phyloP scores from a whole-genome alignment of 1,139 yeast species.

The Diutina pseudorugosa region DNA sequence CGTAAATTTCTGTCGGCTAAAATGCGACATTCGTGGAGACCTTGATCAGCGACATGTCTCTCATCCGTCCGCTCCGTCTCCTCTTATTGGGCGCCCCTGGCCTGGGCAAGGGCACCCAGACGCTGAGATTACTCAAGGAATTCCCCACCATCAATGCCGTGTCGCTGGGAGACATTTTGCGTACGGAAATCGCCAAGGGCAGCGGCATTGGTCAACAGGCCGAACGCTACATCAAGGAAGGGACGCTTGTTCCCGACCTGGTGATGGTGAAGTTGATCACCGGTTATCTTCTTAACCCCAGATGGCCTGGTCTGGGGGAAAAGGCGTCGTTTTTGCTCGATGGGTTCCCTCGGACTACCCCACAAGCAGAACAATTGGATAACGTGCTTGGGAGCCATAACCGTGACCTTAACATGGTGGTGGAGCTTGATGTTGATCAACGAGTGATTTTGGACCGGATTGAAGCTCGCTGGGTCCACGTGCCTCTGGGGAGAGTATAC shows the following conservation, averaged over 20 bases:
- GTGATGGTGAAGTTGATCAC: constrained; percentile 52
- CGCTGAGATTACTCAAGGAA: constrained; percentile 45
- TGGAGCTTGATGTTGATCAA: constrained; percentile 77
- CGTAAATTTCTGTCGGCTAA: neutral
- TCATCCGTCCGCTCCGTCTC: constrained; percentile 42
- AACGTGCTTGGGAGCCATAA: constrained; percentile 24
- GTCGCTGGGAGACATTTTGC: constrained; percentile 75
- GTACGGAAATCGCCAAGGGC: constrained; percentile 48
- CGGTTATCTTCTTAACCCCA: constrained; percentile 32
- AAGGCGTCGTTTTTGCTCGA: constrained; percentile 63
- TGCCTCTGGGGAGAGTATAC: constrained; percentile 76
- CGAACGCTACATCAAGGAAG: constrained; percentile 40
- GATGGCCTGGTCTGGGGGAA: constrained; percentile 6
- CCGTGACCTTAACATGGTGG: constrained; percentile 54
- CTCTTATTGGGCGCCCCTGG: constrained; percentile 89
- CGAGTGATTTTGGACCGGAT: constrained; percentile 68
- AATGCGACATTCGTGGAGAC: constrained; percentile 5
- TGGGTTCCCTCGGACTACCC: constrained; percentile 78
- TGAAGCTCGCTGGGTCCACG: constrained; percentile 77
- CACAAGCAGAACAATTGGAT: constrained; percentile 57
- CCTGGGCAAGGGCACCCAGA: constrained; percentile 87
- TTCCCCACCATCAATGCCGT: constrained; percentile 43
- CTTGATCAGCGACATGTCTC: neutral
- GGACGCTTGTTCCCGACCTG: constrained; percentile 62
- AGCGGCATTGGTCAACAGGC: constrained; percentile 53